Evolutionary conservation across 108 stramenopile genomes (phyloP), one percentile per base, ranked within the genome.

Genomic region (Nitzschia sp.): DNA sequence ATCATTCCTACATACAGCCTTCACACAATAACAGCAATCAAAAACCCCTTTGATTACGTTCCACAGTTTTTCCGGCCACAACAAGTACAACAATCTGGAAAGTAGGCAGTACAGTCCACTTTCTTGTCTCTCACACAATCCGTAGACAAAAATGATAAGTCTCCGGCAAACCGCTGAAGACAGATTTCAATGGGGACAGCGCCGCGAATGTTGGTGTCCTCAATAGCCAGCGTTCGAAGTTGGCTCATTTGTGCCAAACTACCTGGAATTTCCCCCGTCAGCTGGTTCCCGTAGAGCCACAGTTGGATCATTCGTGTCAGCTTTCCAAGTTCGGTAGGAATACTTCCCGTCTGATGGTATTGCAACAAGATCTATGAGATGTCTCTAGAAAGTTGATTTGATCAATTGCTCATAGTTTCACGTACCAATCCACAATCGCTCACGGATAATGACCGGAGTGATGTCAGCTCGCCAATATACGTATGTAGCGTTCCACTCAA

Each of bases 361-460:
- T 38, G 39, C 2, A 62, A 3, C 14, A 22, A 62, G 43, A 62
- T 48, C 6, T 3, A 6, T 48, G 46, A 62, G 57, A 15, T 37
- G 15, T 17, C 57, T 37, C 2, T 24, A 25, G 2, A 48, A 48
- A 6, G 2, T 2, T 6, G 1, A 48, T 48, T 19, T 55, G 54
- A 55, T 2, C 24, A n/a, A 39, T 38, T 3, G 25, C 57, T 12
- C 37, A 58, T 40, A 5, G n/a, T 15, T 39, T 14, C 11, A 62
- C 61, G 41, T 62, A 62, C 61, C 61, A 65, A 39, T 9, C 64
- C 51, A 53, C 64, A 65, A 25, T 65, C 64, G 38, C 50, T 12
- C 15, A 26, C 64, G n/a, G 64, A 65, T 8, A 65, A 53, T 9
- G 64, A 65, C 37, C 51, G 24, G 10, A 65, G 29, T 8, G 50